phyloP scores from a whole-genome alignment of 495 filamentous ascomycete genomes.

The Lasiosphaeria miniovina region DNA sequence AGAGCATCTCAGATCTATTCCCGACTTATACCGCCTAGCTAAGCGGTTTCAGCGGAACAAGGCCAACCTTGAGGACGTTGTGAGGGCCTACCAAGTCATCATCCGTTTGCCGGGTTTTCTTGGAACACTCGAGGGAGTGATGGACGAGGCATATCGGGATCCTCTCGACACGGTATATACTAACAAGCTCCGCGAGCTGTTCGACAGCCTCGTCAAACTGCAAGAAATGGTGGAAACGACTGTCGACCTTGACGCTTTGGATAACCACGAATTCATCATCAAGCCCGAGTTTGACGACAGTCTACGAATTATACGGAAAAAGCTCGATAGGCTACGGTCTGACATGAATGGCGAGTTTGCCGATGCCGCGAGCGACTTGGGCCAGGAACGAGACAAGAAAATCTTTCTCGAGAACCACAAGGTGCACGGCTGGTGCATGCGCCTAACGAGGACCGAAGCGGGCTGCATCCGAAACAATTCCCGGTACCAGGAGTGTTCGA shows the following conservation, averaged over 20 bases:
- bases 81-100: slow-evolving; percentile 89
- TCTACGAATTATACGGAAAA: slow-evolving; percentile 81
- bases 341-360: slow-evolving; percentile 84
- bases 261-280: slow-evolving; percentile 98
- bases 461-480: slow-evolving; percentile 88
- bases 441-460: slow-evolving; percentile 86
- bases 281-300: slow-evolving; percentile 97
- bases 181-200: slow-evolving; percentile 69
- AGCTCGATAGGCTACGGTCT: slow-evolving; percentile 77
- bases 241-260: slow-evolving; percentile 90
- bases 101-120: slow-evolving; percentile 91
- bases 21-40: slow-evolving; percentile 87
- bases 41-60: slow-evolving; percentile 91
- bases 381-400: slow-evolving; percentile 95
- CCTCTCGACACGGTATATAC: slow-evolving; percentile 88
- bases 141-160: slow-evolving; percentile 91
- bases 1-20: slow-evolving; percentile 89
- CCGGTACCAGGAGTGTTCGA: slow-evolving; percentile 91
- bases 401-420: slow-evolving; percentile 96
- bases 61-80: slow-evolving; percentile 92
- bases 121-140: slow-evolving; percentile 81
- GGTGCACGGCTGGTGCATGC: slow-evolving; percentile 95
- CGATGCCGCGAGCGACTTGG: slow-evolving; percentile 74
- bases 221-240: slow-evolving; percentile 99
- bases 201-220: slow-evolving; percentile 76